Evolutionary conservation across 306 rosid genomes (phyloP).

Genomic region (Ziziphus jujuba): DNA sequence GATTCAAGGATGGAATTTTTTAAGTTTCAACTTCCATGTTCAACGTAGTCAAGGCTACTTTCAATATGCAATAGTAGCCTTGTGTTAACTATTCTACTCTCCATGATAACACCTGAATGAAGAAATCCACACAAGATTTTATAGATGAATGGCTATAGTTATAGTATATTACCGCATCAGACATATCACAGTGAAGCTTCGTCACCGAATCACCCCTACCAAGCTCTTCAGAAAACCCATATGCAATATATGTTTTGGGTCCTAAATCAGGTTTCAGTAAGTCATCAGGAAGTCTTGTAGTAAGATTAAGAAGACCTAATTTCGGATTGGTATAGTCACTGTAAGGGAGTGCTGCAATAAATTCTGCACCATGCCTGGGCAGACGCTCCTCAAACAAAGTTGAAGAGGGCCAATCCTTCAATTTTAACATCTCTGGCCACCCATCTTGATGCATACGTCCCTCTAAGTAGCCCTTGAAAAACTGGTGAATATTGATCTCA

Average conservation of each 20-base stretch:
- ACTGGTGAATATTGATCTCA: conserved; percentile 42
- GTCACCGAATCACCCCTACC: conserved; percentile 47
- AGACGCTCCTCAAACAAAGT: conserved; percentile 43
- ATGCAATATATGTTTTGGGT: conserved; percentile 45
- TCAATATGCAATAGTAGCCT: too few species aligned
- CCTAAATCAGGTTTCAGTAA: conserved; percentile 42
- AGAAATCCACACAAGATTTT: not conserved
- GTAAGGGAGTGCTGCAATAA: conserved; percentile 41
- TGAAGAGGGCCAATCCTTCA: conserved; percentile 53
- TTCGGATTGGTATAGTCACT: conserved; percentile 46
- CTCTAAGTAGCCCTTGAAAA: conserved; percentile 39
- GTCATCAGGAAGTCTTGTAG: conserved; percentile 34
- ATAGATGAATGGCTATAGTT: not conserved
- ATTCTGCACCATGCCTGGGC: conserved; percentile 49
- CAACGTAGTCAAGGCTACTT: too few species aligned
- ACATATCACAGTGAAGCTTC: conserved; percentile 48
- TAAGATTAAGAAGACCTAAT: conserved; percentile 22
- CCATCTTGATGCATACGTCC: conserved; percentile 33
- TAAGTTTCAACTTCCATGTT: too few species aligned
- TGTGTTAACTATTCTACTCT: too few species aligned
- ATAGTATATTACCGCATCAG: conserved; percentile 42
- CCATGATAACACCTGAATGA: too few species aligned
- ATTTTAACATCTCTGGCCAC: conserved; percentile 50
- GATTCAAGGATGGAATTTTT: too few species aligned
- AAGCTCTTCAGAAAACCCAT: conserved; percentile 43